These are phyloP conservation scores for Henningerozyma blattae DNA, from an alignment of 805 yeast species.

Conservation along the genomic window DNA sequence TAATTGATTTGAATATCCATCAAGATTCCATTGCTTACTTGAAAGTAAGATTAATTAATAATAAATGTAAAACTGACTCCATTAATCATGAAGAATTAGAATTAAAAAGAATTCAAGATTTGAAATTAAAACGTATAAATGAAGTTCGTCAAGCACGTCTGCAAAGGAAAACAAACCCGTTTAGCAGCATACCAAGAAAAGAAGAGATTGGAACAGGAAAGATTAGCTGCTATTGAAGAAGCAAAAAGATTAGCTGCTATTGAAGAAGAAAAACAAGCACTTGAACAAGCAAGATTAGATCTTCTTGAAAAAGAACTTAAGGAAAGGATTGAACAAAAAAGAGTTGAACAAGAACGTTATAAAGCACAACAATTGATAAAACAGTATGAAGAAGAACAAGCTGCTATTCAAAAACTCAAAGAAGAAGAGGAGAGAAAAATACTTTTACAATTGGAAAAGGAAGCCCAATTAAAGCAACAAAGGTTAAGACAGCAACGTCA, in stretches of 20 bases:
- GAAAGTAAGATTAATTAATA: too few species aligned
- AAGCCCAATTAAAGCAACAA: too few species aligned
- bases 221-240: neutral
- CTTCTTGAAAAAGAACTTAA: constrained; percentile 1
- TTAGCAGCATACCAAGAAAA: constrained; percentile 1
- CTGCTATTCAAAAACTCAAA: constrained; percentile 1
- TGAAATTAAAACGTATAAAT: too few species aligned
- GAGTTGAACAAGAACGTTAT: neutral
- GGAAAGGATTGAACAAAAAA: constrained; percentile 1
- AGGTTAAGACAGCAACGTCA: neutral
- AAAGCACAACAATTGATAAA: neutral
- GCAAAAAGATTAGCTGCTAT: constrained; percentile 2
- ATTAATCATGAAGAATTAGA: too few species aligned
- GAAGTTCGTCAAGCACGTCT: neutral
- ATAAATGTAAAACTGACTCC: too few species aligned
- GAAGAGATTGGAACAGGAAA: neutral
- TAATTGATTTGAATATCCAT: constrained; percentile 13
- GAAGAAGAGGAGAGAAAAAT: too few species aligned
- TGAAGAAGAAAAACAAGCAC: constrained; percentile 2
- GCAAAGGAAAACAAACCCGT: neutral
- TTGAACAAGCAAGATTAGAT: constrained; percentile 2
- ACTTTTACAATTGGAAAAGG: too few species aligned
- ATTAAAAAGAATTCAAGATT: too few species aligned
- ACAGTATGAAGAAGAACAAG: constrained; percentile 2
- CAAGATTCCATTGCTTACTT: too few species aligned